phyloP scores from a whole-genome alignment of 2,329 filamentous ascomycete genomes.

The Penicillium sp. region DNA sequence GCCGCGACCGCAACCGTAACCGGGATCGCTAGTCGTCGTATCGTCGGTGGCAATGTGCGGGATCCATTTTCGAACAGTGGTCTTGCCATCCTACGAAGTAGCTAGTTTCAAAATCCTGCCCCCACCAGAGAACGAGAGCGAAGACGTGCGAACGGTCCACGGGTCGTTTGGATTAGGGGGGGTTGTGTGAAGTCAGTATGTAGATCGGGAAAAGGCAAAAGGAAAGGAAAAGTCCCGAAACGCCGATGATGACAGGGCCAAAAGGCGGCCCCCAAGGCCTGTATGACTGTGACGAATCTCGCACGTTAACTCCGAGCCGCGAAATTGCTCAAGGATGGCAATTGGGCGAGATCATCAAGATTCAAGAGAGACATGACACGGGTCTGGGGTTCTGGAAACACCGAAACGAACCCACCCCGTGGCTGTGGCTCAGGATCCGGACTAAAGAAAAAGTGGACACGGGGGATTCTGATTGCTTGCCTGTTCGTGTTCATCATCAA shows the following conservation, averaged over 20 bases:
- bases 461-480: background rate
- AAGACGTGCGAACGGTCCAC: conserved; percentile 13
- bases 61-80: conserved; percentile 12
- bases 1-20: conserved; percentile 7
- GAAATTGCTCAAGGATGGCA: background rate
- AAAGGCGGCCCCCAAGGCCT: background rate
- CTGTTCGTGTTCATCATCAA: background rate
- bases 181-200: conserved; percentile 12
- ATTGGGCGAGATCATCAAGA: background rate
- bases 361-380: background rate
- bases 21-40: conserved; percentile 10
- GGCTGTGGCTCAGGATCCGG: conserved; percentile 22
- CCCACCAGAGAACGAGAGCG: background rate
- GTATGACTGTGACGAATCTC: conserved; percentile 18
- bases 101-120: background rate
- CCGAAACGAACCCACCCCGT: conserved; percentile 18
- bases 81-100: background rate
- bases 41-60: conserved; percentile 12
- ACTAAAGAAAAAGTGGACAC: conserved; percentile 10
- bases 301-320: background rate
- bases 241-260: background rate
- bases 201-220: conserved; percentile 17
- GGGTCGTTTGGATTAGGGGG: background rate
- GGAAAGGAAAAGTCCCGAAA: conserved; percentile 6
- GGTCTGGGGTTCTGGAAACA: conserved; percentile 27